These are phyloP conservation scores for Singerocomus inundabilis DNA, from an alignment of 1,284 basidiomycete genomes.

Conservation along the genomic window DNA sequence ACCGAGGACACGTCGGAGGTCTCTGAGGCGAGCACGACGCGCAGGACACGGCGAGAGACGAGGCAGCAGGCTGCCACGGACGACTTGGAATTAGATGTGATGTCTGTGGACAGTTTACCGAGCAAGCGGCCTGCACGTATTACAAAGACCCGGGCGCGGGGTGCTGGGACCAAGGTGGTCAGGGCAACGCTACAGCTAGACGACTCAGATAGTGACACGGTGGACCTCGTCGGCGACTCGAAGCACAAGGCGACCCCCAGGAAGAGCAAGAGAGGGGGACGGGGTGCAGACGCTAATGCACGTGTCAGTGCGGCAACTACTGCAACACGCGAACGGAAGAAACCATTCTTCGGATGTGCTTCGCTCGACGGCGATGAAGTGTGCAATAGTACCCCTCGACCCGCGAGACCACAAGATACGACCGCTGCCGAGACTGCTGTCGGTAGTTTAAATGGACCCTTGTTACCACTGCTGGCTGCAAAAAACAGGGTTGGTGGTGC, in stretches of 20 bases:
- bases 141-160: conserved; percentile 2
- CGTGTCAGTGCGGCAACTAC: neutral
- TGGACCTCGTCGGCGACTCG: conserved; percentile 5
- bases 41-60: conserved; percentile 1
- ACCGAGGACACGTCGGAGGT: conserved; percentile 1
- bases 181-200: neutral
- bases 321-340: conserved; percentile 1
- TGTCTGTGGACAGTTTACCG: conserved; percentile 28
- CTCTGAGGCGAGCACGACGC: conserved; percentile 11
- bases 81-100: conserved; percentile 27
- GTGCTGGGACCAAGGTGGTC: neutral
- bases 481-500: conserved; percentile 11
- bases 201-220: conserved; percentile 5
- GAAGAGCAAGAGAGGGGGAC: conserved; percentile 2
- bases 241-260: neutral
- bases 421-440: neutral
- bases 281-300: neutral
- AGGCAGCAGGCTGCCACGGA: neutral
- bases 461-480: conserved; percentile 19
- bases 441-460: neutral
- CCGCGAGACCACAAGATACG: conserved; percentile 5
- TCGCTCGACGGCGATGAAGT: conserved; percentile 11
- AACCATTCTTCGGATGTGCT: neutral
- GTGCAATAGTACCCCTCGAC: conserved; percentile 28
- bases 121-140: conserved; percentile 8